These are phyloP conservation scores for Selaginella tamariscina DNA, from an alignment of 75 land plant species.

Conservation along the genomic window DNA sequence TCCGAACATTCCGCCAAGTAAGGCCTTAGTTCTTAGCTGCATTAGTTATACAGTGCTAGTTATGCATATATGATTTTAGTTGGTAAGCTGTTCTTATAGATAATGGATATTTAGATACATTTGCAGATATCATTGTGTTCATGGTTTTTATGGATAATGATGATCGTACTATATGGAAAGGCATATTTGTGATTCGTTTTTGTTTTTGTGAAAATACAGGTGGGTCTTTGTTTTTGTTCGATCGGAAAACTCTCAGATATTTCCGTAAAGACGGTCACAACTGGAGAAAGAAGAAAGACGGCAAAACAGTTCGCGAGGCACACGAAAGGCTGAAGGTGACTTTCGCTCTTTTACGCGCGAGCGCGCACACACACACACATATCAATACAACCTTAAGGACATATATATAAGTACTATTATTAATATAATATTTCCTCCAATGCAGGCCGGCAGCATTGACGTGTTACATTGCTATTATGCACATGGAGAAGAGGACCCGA, in stretches of 20 bases:
- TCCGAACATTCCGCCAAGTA: slow-evolving; percentile 65
- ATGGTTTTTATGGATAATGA: no score
- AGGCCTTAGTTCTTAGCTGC: background rate
- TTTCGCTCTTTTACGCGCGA: no score
- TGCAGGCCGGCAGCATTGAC: slow-evolving; percentile 69
- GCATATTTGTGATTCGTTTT: background rate
- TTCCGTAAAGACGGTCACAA: slow-evolving; percentile 83
- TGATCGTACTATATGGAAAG: no score
- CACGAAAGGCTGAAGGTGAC: slow-evolving; percentile 68
- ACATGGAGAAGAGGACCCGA: slow-evolving; percentile 76
- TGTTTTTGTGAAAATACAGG: slow-evolving; percentile 26
- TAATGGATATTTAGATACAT: no score
- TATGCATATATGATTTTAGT: no score
- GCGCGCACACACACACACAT: no score
- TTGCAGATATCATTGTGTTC: no score
- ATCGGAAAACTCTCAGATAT: slow-evolving; percentile 61
- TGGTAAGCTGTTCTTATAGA: no score
- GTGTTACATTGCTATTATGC: slow-evolving; percentile 91
- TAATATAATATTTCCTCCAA: background rate
- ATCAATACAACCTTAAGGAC: no score
- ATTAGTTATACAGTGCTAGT: background rate
- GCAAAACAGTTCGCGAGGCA: slow-evolving; percentile 80
- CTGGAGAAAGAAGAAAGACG: slow-evolving; percentile 83
- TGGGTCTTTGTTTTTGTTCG: slow-evolving; percentile 72
- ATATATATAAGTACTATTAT: background rate